phyloP scores from a whole-genome alignment of 176 grass and related monocot genomes.

The Triticum aestivum region IWGSC_CS_RefSeq_v2.1 NC_057794.1:593602597-593603096 shows the following conservation, averaged over 20 bases:
- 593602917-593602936: not conserved
- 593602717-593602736: no score
- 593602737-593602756: no score
- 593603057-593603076: not conserved
- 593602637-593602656: no score
- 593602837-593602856: not conserved
- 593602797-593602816: not conserved
- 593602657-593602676: no score
- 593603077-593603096: not conserved
- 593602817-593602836: not conserved
- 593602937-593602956: not conserved
- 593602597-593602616: no score
- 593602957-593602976: no score
- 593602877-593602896: not conserved
- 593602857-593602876: not conserved
- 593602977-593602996: no score
- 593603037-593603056: not conserved
- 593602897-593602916: not conserved
- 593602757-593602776: no score
- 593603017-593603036: no score
- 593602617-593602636: no score
- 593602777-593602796: not conserved
- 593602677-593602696: no score
- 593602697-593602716: constrained; percentile 20
- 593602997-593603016: no score